Conservation (phyloP, 164 flowering plant species). For the Nelumbo lutea region DNA sequence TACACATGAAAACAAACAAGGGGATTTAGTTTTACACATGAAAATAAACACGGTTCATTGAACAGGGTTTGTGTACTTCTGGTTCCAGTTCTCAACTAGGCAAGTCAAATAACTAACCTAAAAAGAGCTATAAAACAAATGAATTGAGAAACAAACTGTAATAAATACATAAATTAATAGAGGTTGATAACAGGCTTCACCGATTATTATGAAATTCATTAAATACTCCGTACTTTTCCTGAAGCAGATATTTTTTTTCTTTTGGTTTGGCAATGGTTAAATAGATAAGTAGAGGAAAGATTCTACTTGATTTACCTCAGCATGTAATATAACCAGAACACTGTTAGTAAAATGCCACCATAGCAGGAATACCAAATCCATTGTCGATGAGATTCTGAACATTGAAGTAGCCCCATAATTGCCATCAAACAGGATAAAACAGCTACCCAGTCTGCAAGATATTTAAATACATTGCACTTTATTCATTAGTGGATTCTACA, state of each 20-base stretch:
- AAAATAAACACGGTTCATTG: no score
- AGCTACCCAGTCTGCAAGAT: constrained; percentile 57
- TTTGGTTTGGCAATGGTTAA: not conserved
- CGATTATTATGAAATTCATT: not conserved
- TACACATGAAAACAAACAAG: no score
- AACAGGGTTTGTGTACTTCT: no score
- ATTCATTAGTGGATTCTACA: not conserved
- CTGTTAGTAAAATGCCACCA: constrained; percentile 39
- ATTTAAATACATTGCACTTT: not conserved
- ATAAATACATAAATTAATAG: not conserved
- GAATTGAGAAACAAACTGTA: no score
- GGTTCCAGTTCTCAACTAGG: no score
- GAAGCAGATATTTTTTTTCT: no score
- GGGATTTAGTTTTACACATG: no score
- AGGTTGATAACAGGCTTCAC: not conserved
- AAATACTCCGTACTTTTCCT: not conserved
- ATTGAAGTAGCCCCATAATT: constrained; percentile 43
- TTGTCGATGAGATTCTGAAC: constrained; percentile 30
- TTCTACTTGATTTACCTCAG: constrained; percentile 42
- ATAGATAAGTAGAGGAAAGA: not conserved
- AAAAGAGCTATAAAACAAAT: no score
- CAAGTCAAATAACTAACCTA: no score
- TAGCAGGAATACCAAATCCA: constrained; percentile 64
- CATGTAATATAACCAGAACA: constrained; percentile 85
- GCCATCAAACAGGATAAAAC: constrained; percentile 60